Evolutionary conservation across 140 eudicot genomes (phyloP), one percentile per base, ranked within the genome.

Genomic region (Oenanthe javanica): DNA sequence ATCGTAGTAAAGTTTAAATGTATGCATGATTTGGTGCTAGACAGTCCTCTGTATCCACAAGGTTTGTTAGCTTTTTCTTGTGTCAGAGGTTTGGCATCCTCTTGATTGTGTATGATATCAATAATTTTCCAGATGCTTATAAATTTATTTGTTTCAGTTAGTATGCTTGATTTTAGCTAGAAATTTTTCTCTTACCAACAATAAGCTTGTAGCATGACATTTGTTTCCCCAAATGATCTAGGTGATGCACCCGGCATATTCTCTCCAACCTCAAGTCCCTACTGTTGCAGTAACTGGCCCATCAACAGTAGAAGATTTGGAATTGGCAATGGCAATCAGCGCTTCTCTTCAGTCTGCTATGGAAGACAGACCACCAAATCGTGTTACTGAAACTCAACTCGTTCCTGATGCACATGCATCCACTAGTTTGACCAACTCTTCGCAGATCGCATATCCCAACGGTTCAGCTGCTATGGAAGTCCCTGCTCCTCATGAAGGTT

Each of bases 331-430:
- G 89, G 94, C 97, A 48, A 84, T 92, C 55, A 89, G 80, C 38
- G 88, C 93, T 50, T 87, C 98, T 82, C 87, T 87, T 81, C 95
- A 91, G 71, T 71, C 96, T 46, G 82, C 87, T 69, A 77, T 86
- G 19, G 83, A 74, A 77, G 85, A 78, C 50, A 76, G 84, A 18
- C 88, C 87, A 69, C 82, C 82, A 12, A 74, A 71, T 49, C 77
- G 67, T 59, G 77, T 71, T 67, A 50, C 84, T 80, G 63, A 64
- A 76, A n/a, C 76, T 1, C 64, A 57, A 57, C 64, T 57, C 64
- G 79, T 73, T 50, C 77, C 94, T 38, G 59, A 49, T 11, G 64
- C 89, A 70, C 72, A 59, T 77, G 74, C 89, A 45, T 85, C 92
- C 82, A 9, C 88, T 49, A 82, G 89, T 77, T 67, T 51, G 5